Base-by-base conservation (phyloP, 257 asterid species). In the Perilla frutescens region DNA sequence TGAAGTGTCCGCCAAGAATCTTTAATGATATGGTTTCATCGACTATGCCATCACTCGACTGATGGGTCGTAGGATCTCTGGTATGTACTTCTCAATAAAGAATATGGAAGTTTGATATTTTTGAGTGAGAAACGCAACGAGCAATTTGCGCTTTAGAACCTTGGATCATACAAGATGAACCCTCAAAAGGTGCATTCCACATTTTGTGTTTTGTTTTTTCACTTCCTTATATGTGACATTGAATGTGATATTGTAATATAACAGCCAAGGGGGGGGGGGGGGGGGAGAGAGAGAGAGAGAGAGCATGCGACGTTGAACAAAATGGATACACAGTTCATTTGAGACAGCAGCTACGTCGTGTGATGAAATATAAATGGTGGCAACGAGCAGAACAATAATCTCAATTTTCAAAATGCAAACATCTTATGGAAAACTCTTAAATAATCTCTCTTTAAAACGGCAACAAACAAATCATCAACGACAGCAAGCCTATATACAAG, bases 401-500 rank as follows among this genome's bases (percentile, higher is more conserved):
- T 4, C 6, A 12, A 1, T 3, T 1, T 8, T 44, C 15, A 8
- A 15, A 15, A 40, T 40, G 68, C 50, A 62, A 40, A 63, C 53
- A 62, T 41, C 54, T 64, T 14, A 14, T 14, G 7, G 48, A 59
- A 15, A 58, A 47, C 12, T 14, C 50, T 13, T n/a, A 47, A 44
- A 60, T 20, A 48, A 15, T 40, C 44, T 59, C 2, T 66, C n/a
- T n/a, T 4, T 48, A 41, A 58, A 58, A 75, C 13, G 8, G 56
- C 34, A 65, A 20, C 41, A 62, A 62, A 51, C 54, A 14, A 54
- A 74, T 11, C 10, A 62, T 37, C 76, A 53, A 56, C 59, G 54
- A n/a, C 74, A 51, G 59, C 71, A 74, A 74, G 59, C 65, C 57
- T 64, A 74, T 74, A 58, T 61, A 79, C 83, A 79, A 10, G 36